Base-by-base conservation (phyloP, 768 basidiomycete species). In the Amanita exitialis region DNA sequence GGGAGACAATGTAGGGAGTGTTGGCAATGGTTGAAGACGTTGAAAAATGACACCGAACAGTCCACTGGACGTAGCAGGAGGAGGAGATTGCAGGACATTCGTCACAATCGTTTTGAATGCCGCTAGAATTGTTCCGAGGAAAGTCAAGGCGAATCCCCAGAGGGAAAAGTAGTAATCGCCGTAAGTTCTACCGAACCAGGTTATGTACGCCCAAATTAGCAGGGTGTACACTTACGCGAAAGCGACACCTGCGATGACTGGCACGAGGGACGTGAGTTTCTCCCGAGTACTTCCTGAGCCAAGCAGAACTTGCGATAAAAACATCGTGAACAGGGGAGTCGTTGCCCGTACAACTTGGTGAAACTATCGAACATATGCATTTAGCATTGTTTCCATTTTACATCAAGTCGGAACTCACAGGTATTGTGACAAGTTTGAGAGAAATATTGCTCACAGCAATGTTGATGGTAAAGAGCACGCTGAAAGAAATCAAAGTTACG, bases 321-420 rank as follows among this genome's bases (percentile, higher is more conserved):
- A 47, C 58, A 96, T 84, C 20, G 90, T 94, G 70, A 98, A 97
- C 46, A 98, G 76, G 0, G 96, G 95, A 0, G 95, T 87, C 16
- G 88, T 79, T 4, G 93, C 90, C 25, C 96, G 86, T 34, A 98
- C 83, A 50, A 98, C 91, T 73, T 98, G 95, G 64, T 98, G 96
- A 62, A 99, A 96, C 92, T 96, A 28, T 5, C 8, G 6, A 54
- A 6, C 23, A 25, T 5, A 7, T 41, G 13, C 39, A 51, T 8
- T 6, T 27, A 10, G 13, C 4, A 12, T 13, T 23, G 39, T 28
- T 28, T 44, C 7, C 3, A 32, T 6, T 16, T 27, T 27, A 6
- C 7, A 47, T 44, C 45, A 41, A 23, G 37, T 16, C 45, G 30
- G 25, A 36, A 78, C 88, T 59, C 54, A 92, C 90, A 4, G 93